phyloP scores from a whole-genome alignment of 2,329 filamentous ascomycete genomes.

The Dryadomyces sulphureus region DNA sequence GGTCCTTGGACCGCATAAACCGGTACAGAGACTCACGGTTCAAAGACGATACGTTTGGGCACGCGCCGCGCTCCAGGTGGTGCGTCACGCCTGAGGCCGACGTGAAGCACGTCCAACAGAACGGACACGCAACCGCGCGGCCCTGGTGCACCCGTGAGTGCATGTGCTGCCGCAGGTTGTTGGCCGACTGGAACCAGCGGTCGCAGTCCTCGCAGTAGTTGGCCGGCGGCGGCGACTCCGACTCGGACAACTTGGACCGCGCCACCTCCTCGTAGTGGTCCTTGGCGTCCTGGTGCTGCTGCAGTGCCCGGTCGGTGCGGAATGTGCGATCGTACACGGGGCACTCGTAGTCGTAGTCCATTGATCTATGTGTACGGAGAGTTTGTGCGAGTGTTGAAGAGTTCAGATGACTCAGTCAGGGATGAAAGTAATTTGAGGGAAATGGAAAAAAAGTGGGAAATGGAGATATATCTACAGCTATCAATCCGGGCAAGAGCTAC shows the following conservation, averaged over 20 bases:
- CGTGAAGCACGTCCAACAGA: slow-evolving; percentile 30
- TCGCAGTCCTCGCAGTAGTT: slow-evolving; percentile 1
- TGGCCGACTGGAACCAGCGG: background rate
- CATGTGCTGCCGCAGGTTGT: slow-evolving; percentile 31
- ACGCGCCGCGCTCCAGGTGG: slow-evolving; percentile 42
- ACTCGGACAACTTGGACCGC: background rate
- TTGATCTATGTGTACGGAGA: too few relatives aligned
- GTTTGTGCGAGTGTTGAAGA: too few relatives aligned
- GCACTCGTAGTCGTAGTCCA: background rate
- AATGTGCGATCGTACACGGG: background rate
- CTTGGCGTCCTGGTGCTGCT: slow-evolving; percentile 1
- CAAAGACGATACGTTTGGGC: slow-evolving; percentile 26
- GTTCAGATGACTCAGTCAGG: too few relatives aligned
- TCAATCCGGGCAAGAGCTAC: too few relatives aligned
- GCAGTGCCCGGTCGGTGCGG: background rate
- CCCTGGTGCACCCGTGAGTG: slow-evolving; percentile 35
- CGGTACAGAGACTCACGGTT: slow-evolving; percentile 33
- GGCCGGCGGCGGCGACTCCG: background rate
- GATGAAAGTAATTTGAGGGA: too few relatives aligned
- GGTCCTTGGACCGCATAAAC: slow-evolving; percentile 30
- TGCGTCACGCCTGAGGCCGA: slow-evolving; percentile 38
- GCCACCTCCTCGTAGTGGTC: background rate
- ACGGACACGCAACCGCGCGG: slow-evolving; percentile 32
- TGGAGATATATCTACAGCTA: too few relatives aligned
- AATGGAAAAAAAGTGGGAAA: too few relatives aligned